Evolutionary conservation across 768 basidiomycete genomes (phyloP).

Genomic region (Leucogyrophana mollusca): DNA sequence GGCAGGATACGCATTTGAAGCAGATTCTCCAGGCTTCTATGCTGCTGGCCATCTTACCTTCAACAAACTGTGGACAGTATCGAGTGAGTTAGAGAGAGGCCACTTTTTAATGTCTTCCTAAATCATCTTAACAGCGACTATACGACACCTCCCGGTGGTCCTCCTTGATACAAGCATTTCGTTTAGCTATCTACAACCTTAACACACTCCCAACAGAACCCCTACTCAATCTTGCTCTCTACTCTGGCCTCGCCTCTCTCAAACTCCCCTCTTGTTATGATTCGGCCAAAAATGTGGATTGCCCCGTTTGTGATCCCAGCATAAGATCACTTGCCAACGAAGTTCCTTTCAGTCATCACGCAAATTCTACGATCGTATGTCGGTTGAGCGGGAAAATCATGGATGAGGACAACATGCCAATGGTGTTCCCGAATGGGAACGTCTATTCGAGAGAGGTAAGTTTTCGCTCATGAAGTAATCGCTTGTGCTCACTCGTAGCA

Average conservation of each 20-base stretch:
- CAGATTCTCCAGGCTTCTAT: conserved; percentile 79
- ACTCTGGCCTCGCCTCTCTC: conserved; percentile 87
- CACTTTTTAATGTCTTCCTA: background rate
- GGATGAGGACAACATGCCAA: conserved; percentile 90
- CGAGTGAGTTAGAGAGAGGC: conserved; percentile 49
- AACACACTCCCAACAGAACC: conserved; percentile 89
- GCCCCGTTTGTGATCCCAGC: conserved; percentile 85
- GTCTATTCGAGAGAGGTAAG: conserved; percentile 92
- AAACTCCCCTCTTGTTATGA: conserved; percentile 86
- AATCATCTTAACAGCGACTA: conserved; percentile 53
- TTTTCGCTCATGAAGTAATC: conserved; percentile 6
- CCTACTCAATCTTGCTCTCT: conserved; percentile 82
- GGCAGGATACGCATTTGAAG: conserved; percentile 77
- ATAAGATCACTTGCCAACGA: conserved; percentile 77
- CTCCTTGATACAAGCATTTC: conserved; percentile 73
- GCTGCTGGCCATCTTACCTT: conserved; percentile 71
- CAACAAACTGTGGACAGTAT: conserved; percentile 76
- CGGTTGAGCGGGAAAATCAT: conserved; percentile 89
- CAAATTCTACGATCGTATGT: conserved; percentile 95
- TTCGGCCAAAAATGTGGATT: conserved; percentile 72
- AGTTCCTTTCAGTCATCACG: conserved; percentile 91
- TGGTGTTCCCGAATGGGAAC: conserved; percentile 87
- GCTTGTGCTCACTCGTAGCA: conserved; percentile 25
- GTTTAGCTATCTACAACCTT: conserved; percentile 80
- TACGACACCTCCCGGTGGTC: conserved; percentile 84